Percentiles rank a stretch among this genome's conserved stretches.
These are phyloP conservation scores for Solanum clarkiae DNA, from an alignment of 257 asterid species.

Conservation along the genomic window DNA sequence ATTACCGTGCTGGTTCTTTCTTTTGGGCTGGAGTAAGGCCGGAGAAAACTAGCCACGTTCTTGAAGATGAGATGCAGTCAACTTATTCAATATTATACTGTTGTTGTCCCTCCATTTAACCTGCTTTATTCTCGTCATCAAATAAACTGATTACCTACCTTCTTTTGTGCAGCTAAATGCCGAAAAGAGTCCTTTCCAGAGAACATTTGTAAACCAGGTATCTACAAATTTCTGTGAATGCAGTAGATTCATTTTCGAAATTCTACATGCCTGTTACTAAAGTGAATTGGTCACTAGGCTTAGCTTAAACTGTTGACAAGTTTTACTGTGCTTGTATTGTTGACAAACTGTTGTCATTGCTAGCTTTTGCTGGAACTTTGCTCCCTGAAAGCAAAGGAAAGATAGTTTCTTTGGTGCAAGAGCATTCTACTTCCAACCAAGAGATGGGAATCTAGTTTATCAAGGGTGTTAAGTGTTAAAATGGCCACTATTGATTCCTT, in stretches of 20 bases:
- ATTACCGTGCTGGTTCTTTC: neutral
- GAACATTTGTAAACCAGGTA: constrained; percentile 92
- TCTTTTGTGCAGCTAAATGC: constrained; percentile 58
- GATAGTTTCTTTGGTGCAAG: neutral
- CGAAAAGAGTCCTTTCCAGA: constrained; percentile 81
- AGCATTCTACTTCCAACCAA: neutral
- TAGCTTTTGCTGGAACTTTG: neutral
- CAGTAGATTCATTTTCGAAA: neutral
- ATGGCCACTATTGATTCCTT: neutral
- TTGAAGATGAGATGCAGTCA: neutral
- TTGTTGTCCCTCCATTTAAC: neutral
- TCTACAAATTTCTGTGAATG: neutral
- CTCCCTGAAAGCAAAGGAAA: neutral
- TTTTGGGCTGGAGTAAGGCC: neutral
- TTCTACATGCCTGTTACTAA: neutral
- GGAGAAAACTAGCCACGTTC: neutral
- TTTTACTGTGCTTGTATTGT: neutral
- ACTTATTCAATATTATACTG: neutral
- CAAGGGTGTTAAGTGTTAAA: neutral
- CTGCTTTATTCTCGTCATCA: neutral
- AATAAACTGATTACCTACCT: constrained; percentile 9
- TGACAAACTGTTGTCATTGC: neutral
- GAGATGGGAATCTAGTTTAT: neutral
- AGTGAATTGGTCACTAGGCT: neutral
- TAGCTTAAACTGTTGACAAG: neutral